A percentile compares a stretch with the other conserved stretches of the same genome.
phyloP scores from a whole-genome alignment of 225 moss, liverwort and hornwort genomes.

The Takakia lepidozioides region DNA sequence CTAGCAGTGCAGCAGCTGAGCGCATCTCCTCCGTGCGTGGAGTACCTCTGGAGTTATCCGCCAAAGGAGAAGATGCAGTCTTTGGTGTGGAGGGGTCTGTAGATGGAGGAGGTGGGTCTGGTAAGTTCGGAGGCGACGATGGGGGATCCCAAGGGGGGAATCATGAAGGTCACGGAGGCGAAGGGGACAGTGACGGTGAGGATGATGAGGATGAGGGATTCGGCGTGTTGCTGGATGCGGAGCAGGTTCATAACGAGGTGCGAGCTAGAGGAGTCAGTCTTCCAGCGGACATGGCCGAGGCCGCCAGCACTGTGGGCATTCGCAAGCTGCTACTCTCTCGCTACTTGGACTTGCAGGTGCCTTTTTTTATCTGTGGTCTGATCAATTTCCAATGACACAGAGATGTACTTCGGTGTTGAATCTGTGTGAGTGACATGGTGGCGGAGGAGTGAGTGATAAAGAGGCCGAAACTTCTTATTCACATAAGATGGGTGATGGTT shows the following conservation, averaged over 20 bases:
- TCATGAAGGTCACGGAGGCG: slow-evolving; percentile 18
- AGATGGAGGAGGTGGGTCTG: slow-evolving; percentile 10
- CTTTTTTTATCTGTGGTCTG: too few relatives aligned
- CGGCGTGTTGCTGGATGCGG: slow-evolving; percentile 65
- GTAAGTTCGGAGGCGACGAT: slow-evolving; percentile 19
- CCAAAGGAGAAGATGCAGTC: too few relatives aligned
- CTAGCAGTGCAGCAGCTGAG: too few relatives aligned
- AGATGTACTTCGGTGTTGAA: too few relatives aligned
- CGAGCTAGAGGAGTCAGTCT: slow-evolving; percentile 40
- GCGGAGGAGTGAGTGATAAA: too few relatives aligned
- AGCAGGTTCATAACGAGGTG: slow-evolving; percentile 63
- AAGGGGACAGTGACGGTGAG: slow-evolving; percentile 9
- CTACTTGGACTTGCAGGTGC: slow-evolving; percentile 65
- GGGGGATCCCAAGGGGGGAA: slow-evolving; percentile 25
- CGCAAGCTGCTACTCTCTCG: slow-evolving; percentile 73
- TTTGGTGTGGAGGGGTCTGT: neutral
- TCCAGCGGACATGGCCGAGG: slow-evolving; percentile 79
- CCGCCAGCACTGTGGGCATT: slow-evolving; percentile 64
- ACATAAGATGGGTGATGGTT: too few relatives aligned
- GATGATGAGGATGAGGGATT: slow-evolving; percentile 54
- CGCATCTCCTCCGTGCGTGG: too few relatives aligned
- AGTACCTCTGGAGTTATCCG: too few relatives aligned
- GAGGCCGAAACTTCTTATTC: too few relatives aligned
- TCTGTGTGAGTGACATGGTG: too few relatives aligned
- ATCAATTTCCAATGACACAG: too few relatives aligned